Conservation (phyloP, 176 grass and related monocot species). For the Carex littledalei region DNA sequence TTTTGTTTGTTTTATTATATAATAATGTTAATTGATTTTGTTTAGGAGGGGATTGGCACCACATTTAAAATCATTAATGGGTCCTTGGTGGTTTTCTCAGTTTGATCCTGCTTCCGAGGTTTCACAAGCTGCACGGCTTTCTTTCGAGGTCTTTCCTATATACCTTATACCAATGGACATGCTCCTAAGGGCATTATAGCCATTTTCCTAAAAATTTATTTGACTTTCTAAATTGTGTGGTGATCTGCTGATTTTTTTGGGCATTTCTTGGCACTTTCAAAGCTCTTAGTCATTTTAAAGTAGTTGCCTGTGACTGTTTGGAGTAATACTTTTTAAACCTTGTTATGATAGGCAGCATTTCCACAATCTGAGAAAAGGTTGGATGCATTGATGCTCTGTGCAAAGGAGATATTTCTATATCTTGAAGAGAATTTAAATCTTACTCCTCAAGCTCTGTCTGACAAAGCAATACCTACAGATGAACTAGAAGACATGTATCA, state of each 20-base stretch:
- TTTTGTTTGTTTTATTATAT: slow-evolving; percentile 3
- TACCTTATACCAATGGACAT: background rate
- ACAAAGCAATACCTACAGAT: slow-evolving; percentile 78
- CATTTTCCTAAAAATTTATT: background rate
- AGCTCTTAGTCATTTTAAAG: background rate
- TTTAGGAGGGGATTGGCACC: slow-evolving; percentile 88
- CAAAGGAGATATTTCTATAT: slow-evolving; percentile 75
- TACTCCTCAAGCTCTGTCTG: slow-evolving; percentile 79
- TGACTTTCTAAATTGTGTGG: background rate
- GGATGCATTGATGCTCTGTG: slow-evolving; percentile 94
- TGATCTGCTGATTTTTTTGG: background rate
- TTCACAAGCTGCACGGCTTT: slow-evolving; percentile 73
- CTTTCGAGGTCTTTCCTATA: slow-evolving; percentile 70
- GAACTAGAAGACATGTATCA: slow-evolving; percentile 95
- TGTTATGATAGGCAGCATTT: slow-evolving; percentile 70
- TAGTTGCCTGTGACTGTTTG: background rate
- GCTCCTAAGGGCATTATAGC: background rate
- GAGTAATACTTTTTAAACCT: slow-evolving; percentile 14
- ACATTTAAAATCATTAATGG: slow-evolving; percentile 90
- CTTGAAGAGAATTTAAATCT: slow-evolving; percentile 84
- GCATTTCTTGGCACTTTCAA: background rate
- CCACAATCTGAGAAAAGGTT: slow-evolving; percentile 80
- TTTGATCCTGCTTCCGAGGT: slow-evolving; percentile 90
- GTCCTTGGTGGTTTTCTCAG: slow-evolving; percentile 98
- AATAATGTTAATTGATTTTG: slow-evolving; percentile 15